These are phyloP conservation scores for Aurantiochytrium sp. DNA, from an alignment of 108 stramenopile genomes.

Conservation along the genomic window DNA sequence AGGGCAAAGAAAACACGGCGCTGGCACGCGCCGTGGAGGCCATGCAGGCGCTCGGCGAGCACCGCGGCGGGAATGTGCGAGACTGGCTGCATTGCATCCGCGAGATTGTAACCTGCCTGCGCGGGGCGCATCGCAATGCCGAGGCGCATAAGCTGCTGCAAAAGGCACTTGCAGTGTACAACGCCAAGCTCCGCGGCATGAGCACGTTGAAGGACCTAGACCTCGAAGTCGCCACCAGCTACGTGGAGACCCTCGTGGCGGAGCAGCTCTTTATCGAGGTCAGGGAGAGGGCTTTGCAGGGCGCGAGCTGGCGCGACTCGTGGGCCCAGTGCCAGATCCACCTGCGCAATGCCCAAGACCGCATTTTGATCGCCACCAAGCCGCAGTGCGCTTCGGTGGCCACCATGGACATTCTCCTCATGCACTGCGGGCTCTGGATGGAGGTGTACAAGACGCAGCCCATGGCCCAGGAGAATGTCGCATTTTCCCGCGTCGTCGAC, in stretches of 20 bases:
- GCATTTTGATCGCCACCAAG: background rate
- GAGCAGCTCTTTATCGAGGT: background rate
- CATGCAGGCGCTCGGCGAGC: background rate
- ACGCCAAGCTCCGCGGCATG: background rate
- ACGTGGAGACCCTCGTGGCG: background rate
- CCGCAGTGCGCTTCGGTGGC: constrained; percentile 5
- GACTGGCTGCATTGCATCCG: background rate
- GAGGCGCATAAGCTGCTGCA: background rate
- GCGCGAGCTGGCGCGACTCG: background rate
- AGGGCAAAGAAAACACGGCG: background rate
- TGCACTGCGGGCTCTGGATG: background rate
- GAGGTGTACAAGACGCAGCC: background rate
- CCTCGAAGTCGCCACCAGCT: background rate
- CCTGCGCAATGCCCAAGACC: constrained; percentile 3
- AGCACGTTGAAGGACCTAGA: background rate
- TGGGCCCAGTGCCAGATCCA: background rate
- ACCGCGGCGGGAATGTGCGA: background rate
- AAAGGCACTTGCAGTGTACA: background rate
- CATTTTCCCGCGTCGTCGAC: background rate
- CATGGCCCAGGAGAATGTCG: background rate
- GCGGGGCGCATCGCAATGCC: background rate
- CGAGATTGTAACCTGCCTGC: background rate
- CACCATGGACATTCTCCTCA: background rate
- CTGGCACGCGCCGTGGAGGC: background rate
- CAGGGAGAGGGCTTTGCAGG: background rate